Conservation (phyloP, 1,284 basidiomycete species). For the Apiotrichum domesticum region DNA sequence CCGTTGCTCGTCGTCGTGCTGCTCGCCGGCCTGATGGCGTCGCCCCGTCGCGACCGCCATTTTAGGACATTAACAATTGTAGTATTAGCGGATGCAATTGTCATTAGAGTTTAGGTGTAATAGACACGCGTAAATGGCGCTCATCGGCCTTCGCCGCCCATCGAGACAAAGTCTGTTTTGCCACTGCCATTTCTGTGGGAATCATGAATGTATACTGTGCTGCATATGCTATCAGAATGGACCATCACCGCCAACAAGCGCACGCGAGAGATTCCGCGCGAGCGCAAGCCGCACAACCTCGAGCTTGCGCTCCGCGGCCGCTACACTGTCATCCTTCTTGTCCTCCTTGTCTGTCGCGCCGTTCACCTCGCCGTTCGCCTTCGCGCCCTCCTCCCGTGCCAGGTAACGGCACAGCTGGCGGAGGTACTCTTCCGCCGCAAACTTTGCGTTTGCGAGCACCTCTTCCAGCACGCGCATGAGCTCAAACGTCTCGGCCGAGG, state of each 20-base stretch:
- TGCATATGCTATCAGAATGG: conserved; percentile 18
- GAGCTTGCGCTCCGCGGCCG: conserved; percentile 39
- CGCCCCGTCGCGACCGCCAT: too few species aligned
- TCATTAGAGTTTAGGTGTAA: too few species aligned
- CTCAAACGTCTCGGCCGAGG: conserved; percentile 46
- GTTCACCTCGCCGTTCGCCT: not conserved
- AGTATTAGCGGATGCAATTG: too few species aligned
- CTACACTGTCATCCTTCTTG: conserved; percentile 14
- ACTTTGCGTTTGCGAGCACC: conserved; percentile 34
- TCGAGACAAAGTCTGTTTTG: too few species aligned
- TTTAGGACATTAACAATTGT: too few species aligned
- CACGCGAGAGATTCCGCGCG: conserved; percentile 43
- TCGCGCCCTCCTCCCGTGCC: conserved; percentile 2
- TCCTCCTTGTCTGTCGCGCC: conserved; percentile 1
- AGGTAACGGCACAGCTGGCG: conserved; percentile 24
- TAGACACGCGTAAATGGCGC: too few species aligned
- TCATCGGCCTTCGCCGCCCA: too few species aligned
- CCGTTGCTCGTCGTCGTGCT: too few species aligned
- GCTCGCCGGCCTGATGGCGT: too few species aligned
- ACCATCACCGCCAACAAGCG: conserved; percentile 33
- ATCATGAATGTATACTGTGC: too few species aligned
- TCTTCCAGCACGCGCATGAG: conserved; percentile 49
- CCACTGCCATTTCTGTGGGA: too few species aligned
- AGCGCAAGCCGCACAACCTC: conserved; percentile 48
- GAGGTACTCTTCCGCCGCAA: conserved; percentile 40